Conservation (phyloP, 768 basidiomycete species). For the Lyophyllum atratum region DNA sequence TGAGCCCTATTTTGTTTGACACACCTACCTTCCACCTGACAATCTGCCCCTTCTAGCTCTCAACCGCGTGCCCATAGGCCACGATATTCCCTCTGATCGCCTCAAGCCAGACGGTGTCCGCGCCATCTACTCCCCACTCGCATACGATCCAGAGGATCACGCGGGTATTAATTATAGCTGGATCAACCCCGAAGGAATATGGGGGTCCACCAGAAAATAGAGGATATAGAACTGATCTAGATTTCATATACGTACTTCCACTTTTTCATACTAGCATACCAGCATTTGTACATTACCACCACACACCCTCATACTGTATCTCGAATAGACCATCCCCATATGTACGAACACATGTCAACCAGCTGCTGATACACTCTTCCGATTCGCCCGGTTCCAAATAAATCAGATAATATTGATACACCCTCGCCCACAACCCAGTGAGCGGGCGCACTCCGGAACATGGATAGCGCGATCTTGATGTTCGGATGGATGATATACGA, state of each 20-base stretch:
- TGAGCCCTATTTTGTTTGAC: neutral
- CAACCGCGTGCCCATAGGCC: constrained; percentile 3
- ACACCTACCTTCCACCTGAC: neutral
- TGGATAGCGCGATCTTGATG: neutral
- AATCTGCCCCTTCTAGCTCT: constrained; percentile 3
- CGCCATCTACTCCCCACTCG: constrained; percentile 20
- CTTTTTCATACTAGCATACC: neutral
- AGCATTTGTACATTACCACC: neutral
- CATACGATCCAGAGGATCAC: constrained; percentile 11
- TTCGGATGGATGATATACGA: neutral
- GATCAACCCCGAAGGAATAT: constrained; percentile 30
- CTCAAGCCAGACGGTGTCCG: constrained; percentile 2
- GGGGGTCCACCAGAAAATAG: constrained; percentile 14
- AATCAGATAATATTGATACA: neutral
- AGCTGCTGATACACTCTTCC: too few relatives aligned
- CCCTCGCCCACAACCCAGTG: neutral
- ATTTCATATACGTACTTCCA: neutral
- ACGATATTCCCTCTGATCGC: constrained; percentile 12
- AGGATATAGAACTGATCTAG: neutral
- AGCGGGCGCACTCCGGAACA: neutral
- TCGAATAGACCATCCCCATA: too few relatives aligned
- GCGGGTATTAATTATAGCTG: constrained; percentile 21
- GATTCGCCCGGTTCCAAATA: too few relatives aligned
- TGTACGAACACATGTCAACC: too few relatives aligned
- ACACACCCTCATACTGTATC: neutral